Evolutionary conservation across 164 flowering plant genomes (phyloP), one percentile per base, ranked within the genome.

Genomic region (Annona squamosa): DNA sequence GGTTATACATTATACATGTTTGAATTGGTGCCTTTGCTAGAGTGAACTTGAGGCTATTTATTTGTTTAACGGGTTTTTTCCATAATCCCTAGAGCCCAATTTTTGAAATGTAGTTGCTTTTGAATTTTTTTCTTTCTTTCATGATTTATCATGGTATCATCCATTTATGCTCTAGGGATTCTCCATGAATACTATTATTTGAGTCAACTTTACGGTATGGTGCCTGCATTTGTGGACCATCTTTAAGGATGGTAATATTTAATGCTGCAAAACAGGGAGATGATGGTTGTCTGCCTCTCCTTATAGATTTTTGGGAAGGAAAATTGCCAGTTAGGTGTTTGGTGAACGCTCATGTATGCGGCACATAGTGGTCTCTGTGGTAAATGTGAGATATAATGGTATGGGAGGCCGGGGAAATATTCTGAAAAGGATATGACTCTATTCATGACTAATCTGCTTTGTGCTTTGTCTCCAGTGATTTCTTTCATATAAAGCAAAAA

Each of bases 191-290:
- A 3, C 13, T 16, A 52, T 52, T 52, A 52, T 52, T 10, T 16
- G 13, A 52, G 62, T 75, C 78, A 79, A 69, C 63, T 72, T 69
- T 69, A 75, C 81, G 75, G 78, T 76, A 75, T 42, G 52, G 46
- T 66, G 76, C 73, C 73, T 73, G 71, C 63, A 59, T 46, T n/a
- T 75, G 12, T 76, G 68, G 41, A 13, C 48, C 46, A 75, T 79
- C 78, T 79, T 73, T 47, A 74, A 79, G 64, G 74, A 72, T 75
- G 81, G 72, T 78, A 10, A 70, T 61, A 79, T 57, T 26, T 59
- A 12, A 72, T 46, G 19, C 59, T 52, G 59, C 59, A 52, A 26
- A 26, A 52, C 13, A 16, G 59, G 7, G 13, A 52, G 13, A 16
- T 10, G 59, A 52, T 52, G 59, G 9, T 52, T 52, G 13, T 52